Percentiles rank a stretch among this genome's conserved stretches.
Conservation (phyloP, 306 rosid genomes). For the Gastrolobium bilobum region DNA sequence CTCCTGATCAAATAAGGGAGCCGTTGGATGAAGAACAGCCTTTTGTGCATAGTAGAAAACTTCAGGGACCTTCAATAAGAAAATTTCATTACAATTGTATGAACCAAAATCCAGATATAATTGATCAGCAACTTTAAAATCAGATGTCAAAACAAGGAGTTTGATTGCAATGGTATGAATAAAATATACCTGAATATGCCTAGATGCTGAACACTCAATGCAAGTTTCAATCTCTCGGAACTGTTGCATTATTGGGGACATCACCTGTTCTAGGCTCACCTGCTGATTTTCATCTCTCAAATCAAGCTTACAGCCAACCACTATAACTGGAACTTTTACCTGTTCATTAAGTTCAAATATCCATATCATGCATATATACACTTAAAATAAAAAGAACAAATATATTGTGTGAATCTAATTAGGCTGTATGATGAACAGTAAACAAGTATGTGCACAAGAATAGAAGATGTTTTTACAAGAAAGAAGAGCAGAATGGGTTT, state of each 20-base stretch:
- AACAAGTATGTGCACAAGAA: neutral
- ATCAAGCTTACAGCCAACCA: conserved; percentile 97
- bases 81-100: conserved; percentile 34
- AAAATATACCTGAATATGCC: conserved; percentile 87
- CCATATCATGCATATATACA: conserved; percentile 35
- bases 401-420: neutral
- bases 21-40: conserved; percentile 98
- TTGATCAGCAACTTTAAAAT: conserved; percentile 29
- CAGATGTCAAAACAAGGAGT: conserved; percentile 10
- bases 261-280: conserved; percentile 92
- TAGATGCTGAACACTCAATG: conserved; percentile 92
- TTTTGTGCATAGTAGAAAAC: conserved; percentile 98
- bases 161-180: neutral
- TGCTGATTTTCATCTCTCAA: conserved; percentile 93
- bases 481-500: conserved; percentile 3
- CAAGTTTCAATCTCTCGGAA: conserved; percentile 99
- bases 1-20: conserved; percentile 97
- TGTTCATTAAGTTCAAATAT: conserved; percentile 56
- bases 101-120: conserved; percentile 38
- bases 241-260: conserved; percentile 99
- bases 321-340: conserved; percentile 97
- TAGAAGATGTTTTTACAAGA: conserved; percentile 9
- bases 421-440: neutral
- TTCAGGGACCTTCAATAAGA: conserved; percentile 82
- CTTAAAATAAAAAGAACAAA: neutral